Conservation (phyloP, 2,329 filamentous ascomycete genomes). For the Xylariaceae sp. region DNA sequence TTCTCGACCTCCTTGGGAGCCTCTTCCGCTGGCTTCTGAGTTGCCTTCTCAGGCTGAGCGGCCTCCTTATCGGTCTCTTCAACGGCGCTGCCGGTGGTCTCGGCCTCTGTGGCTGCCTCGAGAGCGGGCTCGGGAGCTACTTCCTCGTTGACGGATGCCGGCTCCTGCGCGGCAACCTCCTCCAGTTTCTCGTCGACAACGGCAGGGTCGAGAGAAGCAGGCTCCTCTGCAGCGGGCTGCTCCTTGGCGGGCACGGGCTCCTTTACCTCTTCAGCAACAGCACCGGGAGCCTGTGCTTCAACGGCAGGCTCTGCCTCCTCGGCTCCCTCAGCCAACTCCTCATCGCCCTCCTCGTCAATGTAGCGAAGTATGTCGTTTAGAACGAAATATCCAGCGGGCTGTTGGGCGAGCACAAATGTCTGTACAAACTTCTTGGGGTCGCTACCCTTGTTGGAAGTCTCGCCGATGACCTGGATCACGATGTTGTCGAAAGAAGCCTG, state of each 20-base stretch:
- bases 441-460: conserved; percentile 89
- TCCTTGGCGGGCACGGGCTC: conserved; percentile 28
- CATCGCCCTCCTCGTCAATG: conserved; percentile 77
- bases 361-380: conserved; percentile 97
- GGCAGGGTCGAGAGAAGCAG: conserved; percentile 34
- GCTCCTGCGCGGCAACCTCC: conserved; percentile 43
- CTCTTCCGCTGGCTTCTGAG: conserved; percentile 50
- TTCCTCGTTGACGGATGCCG: conserved; percentile 40
- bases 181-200: conserved; percentile 73
- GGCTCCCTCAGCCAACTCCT: conserved; percentile 50
- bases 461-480: conserved; percentile 95
- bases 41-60: conserved; percentile 46
- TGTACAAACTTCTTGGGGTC: conserved; percentile 95
- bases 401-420: conserved; percentile 93
- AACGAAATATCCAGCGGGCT: conserved; percentile 96
- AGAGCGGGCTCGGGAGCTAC: conserved; percentile 29
- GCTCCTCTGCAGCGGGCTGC: conserved; percentile 34
- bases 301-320: conserved; percentile 22
- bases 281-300: conserved; percentile 25
- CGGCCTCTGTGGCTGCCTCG: conserved; percentile 30
- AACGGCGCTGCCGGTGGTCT: conserved; percentile 17
- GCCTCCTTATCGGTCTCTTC: conserved; percentile 30
- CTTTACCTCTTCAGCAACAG: conserved; percentile 28
- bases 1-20: conserved; percentile 55
- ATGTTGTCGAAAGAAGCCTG: conserved; percentile 91